Conservation (phyloP, 495 filamentous ascomycete genomes). For the Cercophora scortea region DNA sequence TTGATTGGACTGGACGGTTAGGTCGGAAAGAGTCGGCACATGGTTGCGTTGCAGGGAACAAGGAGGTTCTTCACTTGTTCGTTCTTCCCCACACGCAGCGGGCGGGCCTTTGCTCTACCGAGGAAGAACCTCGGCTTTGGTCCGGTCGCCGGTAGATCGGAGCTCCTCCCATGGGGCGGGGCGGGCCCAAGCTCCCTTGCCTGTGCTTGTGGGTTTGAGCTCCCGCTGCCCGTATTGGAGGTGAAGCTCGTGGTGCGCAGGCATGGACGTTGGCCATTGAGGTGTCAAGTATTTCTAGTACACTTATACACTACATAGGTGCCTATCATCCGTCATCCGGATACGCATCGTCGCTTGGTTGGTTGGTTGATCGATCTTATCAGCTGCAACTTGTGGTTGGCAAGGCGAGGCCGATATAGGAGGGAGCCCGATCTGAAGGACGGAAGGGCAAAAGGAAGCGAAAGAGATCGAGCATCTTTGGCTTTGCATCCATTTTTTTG, state of each 20-base stretch:
- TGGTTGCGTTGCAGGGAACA: background rate
- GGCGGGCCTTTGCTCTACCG: slow-evolving; percentile 2
- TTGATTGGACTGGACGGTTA: background rate
- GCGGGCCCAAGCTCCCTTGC: slow-evolving; percentile 13
- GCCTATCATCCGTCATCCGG: too few relatives aligned
- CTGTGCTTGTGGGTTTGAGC: background rate
- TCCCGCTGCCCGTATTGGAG: too few relatives aligned
- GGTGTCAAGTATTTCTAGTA: too few relatives aligned
- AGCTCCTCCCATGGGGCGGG: slow-evolving; percentile 10
- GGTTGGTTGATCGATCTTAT: too few relatives aligned
- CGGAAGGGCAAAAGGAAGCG: too few relatives aligned
- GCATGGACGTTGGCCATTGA: too few relatives aligned
- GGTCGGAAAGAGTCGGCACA: slow-evolving; percentile 23
- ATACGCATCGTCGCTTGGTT: too few relatives aligned
- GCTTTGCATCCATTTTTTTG: too few relatives aligned
- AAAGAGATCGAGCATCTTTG: too few relatives aligned
- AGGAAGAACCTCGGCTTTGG: slow-evolving; percentile 25
- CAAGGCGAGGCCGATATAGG: background rate
- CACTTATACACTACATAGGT: too few relatives aligned
- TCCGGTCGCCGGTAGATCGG: slow-evolving; percentile 22
- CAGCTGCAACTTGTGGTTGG: background rate
- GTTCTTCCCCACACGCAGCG: slow-evolving; percentile 6
- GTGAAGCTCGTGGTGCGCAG: too few relatives aligned
- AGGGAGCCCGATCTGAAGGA: too few relatives aligned
- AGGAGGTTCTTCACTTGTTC: background rate